A percentile compares a stretch with the other conserved stretches of the same genome.
phyloP scores from a whole-genome alignment of 306 rosid genomes.

The Pyrus pyrifolia region DNA sequence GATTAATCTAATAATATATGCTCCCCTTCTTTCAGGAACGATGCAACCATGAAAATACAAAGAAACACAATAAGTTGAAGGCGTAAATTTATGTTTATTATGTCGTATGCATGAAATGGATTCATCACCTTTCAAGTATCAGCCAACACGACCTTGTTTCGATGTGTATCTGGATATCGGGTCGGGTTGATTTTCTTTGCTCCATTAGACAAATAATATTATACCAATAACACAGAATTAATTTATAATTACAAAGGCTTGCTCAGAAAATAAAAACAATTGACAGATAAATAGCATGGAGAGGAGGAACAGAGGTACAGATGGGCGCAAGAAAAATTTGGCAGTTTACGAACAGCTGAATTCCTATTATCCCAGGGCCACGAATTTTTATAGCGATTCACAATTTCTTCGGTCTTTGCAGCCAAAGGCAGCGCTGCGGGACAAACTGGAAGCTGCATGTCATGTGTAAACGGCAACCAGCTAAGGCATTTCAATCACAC shows the following conservation, averaged over 20 bases:
- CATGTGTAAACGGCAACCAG: not conserved
- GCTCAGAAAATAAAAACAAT: not conserved
- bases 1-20: no score
- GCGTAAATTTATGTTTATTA: no score
- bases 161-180: no score
- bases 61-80: no score
- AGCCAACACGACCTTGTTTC: no score
- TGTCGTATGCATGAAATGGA: no score
- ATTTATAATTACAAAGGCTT: not conserved
- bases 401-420: not conserved
- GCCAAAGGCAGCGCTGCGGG: not conserved
- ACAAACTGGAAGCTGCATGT: not conserved
- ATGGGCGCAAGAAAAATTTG: not conserved
- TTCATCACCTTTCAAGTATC: no score
- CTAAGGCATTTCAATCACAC: not conserved
- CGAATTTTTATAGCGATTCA: not conserved
- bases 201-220: not conserved
- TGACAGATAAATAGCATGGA: not conserved
- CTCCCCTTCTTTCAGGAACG: no score
- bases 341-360: constrained; percentile 1
- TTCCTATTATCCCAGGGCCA: not conserved
- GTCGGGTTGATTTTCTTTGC: no score
- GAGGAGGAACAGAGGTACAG: not conserved
- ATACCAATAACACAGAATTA: constrained; percentile 18
- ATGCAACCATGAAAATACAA: no score